Evolutionary conservation across 345 rosid genomes (phyloP).

Genomic region (Turnera subulata): DNA sequence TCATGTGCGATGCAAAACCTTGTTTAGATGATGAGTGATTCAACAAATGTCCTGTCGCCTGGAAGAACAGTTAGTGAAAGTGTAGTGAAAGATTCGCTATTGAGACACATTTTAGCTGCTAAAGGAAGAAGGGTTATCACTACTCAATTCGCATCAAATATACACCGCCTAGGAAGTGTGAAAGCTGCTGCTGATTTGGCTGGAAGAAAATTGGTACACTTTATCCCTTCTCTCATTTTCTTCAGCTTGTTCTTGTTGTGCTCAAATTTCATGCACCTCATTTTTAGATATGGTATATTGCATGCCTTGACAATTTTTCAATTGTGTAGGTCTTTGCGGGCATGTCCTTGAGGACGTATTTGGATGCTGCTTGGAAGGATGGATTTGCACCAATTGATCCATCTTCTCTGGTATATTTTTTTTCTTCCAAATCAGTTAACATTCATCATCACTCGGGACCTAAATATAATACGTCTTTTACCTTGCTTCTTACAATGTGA

Average conservation of each 20-base stretch:
- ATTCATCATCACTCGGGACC: background rate
- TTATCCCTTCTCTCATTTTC: constrained; percentile 1
- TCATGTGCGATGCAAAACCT: constrained; percentile 5
- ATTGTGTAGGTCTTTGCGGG: constrained; percentile 79
- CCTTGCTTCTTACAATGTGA: background rate
- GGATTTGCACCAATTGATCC: constrained; percentile 98
- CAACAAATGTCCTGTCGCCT: constrained; percentile 91
- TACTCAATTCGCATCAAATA: constrained; percentile 96
- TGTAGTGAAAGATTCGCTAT: constrained; percentile 75
- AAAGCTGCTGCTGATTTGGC: constrained; percentile 96
- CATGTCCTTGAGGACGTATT: constrained; percentile 93
- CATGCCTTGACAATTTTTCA: background rate
- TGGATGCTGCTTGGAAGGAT: constrained; percentile 98
- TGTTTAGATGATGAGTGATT: constrained; percentile 97
- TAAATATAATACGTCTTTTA: background rate
- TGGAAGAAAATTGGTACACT: constrained; percentile 80
- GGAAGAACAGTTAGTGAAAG: constrained; percentile 92
- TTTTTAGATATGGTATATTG: background rate
- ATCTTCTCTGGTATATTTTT: constrained; percentile 64
- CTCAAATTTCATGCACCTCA: background rate
- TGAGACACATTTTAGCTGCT: constrained; percentile 69
- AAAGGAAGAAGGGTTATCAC: constrained; percentile 95
- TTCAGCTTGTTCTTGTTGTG: background rate
- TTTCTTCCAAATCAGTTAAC: background rate
- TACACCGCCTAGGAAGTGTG: constrained; percentile 95